These are phyloP conservation scores for Salvia rosmarinus DNA, from an alignment of 257 asterid genomes.

Conservation along the genomic window DNA sequence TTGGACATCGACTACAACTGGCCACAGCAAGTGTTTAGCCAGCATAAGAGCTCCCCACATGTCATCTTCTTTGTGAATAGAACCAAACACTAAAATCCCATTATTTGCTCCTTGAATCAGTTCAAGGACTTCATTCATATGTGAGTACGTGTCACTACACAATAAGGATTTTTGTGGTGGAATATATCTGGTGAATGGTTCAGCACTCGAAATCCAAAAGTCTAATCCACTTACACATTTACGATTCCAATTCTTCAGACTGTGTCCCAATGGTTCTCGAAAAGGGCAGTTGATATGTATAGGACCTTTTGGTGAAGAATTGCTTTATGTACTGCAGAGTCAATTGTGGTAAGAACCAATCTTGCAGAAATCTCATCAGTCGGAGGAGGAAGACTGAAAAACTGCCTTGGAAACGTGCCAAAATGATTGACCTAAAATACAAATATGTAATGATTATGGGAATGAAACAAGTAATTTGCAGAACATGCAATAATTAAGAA, in stretches of 20 bases:
- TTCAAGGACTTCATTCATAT: constrained; percentile 58
- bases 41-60: constrained; percentile 94
- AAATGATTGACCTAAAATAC: constrained; percentile 71
- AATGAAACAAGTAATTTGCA: constrained; percentile 4
- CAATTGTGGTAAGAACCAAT: constrained; percentile 84
- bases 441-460: constrained; percentile 19
- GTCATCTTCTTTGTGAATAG: constrained; percentile 86
- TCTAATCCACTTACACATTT: constrained; percentile 76
- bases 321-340: constrained; percentile 73
- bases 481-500: constrained; percentile 4
- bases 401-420: constrained; percentile 78
- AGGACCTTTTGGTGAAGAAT: constrained; percentile 87
- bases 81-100: constrained; percentile 79
- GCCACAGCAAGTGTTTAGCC: constrained; percentile 93
- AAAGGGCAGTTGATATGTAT: constrained; percentile 91
- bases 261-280: constrained; percentile 81
- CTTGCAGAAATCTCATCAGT: constrained; percentile 80
- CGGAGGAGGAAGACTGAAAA: constrained; percentile 77
- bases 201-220: constrained; percentile 64
- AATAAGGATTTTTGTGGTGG: constrained; percentile 54
- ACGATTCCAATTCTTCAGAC: constrained; percentile 56
- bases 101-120: constrained; percentile 70
- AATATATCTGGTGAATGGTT: constrained; percentile 80
- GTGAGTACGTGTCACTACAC: constrained; percentile 37
- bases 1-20: constrained; percentile 76